These are phyloP conservation scores for Microdochium trichocladiopsis DNA, from an alignment of 2,329 filamentous ascomycete genomes.

Conservation along the genomic window DNA sequence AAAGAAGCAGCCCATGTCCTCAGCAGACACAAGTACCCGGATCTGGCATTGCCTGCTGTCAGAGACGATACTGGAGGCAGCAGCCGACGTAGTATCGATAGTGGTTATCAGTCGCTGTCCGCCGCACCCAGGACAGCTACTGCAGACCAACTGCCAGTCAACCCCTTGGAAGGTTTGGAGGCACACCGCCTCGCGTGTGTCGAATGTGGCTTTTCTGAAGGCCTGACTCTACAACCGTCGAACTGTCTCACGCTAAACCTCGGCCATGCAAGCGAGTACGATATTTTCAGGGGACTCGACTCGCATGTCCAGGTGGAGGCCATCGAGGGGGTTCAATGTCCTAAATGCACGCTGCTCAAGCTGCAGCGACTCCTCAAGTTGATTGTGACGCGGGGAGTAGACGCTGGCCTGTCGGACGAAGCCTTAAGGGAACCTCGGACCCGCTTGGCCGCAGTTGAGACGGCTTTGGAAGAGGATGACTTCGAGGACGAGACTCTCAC, in stretches of 20 bases:
- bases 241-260: constrained; percentile 87
- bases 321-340: constrained; percentile 86
- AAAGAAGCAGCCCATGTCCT: constrained; percentile 33
- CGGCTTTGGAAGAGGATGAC: constrained; percentile 70
- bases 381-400: constrained; percentile 33
- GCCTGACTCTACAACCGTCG: constrained; percentile 84
- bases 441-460: constrained; percentile 59
- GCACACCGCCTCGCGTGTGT: constrained; percentile 88
- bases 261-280: constrained; percentile 55
- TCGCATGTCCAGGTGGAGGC: constrained; percentile 78
- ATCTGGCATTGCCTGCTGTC: constrained; percentile 28
- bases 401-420: constrained; percentile 31
- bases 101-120: constrained; percentile 44
- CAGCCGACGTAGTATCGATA: constrained; percentile 43
- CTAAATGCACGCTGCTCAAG: constrained; percentile 76
- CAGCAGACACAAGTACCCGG: constrained; percentile 20
- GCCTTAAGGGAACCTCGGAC: constrained; percentile 41
- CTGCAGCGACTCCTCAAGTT: constrained; percentile 38
- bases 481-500: constrained; percentile 64
- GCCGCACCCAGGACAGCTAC: constrained; percentile 25
- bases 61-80: constrained; percentile 29
- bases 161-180: constrained; percentile 80
- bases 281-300: constrained; percentile 73
- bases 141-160: constrained; percentile 41
- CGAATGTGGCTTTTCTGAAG: constrained; percentile 78